phyloP scores from a whole-genome alignment of 2,329 filamentous ascomycete species.

The Fusarium palustre region DNA sequence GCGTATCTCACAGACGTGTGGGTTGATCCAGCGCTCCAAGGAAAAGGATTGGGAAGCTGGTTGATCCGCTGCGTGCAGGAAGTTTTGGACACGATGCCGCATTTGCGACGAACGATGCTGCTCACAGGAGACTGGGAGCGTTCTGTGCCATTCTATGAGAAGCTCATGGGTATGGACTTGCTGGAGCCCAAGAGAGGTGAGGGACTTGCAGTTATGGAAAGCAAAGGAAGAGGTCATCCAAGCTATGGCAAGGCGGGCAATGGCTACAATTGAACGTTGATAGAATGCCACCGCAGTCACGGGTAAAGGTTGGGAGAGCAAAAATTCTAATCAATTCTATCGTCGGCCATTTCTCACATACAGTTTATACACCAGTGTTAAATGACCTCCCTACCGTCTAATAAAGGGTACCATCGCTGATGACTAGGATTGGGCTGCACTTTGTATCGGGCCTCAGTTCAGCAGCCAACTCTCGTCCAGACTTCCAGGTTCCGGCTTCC shows the following conservation, averaged over 20 bases:
- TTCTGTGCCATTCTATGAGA: constrained; percentile 52
- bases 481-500: constrained; percentile 69
- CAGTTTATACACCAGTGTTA: rapidly evolving
- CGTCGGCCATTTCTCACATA: not conserved
- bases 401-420: constrained; percentile 31
- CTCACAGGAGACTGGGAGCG: constrained; percentile 54
- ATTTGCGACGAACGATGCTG: constrained; percentile 66
- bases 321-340: too few species aligned
- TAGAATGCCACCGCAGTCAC: not conserved
- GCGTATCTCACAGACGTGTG: constrained; percentile 74
- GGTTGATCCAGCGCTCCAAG: constrained; percentile 65
- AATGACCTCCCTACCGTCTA: not conserved
- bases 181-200: constrained; percentile 37
- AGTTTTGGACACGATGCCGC: constrained; percentile 61
- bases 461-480: constrained; percentile 83
- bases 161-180: constrained; percentile 49
- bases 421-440: constrained; percentile 78
- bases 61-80: constrained; percentile 69
- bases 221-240: constrained; percentile 43
- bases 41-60: constrained; percentile 70
- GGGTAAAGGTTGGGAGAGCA: rapidly evolving
- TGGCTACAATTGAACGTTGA: not conserved
- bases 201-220: constrained; percentile 47
- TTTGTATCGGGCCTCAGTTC: constrained; percentile 82
- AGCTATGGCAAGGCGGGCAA: not conserved